A percentile compares a stretch with the other conserved stretches of the same genome.
Conservation (phyloP, 805 yeast genomes). For the Monosporozyma aerobia region DNA sequence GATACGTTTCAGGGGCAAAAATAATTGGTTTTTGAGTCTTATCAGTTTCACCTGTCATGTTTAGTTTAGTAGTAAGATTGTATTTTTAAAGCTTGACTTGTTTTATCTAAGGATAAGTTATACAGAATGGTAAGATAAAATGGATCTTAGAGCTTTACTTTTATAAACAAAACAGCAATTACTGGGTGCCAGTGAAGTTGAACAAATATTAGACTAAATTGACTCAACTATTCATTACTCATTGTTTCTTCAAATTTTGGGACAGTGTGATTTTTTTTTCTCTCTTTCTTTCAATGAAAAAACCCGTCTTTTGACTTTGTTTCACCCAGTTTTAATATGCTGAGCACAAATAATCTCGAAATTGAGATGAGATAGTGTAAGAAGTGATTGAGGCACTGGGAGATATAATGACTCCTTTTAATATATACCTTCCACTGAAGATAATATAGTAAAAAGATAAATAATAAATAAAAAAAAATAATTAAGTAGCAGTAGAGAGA, state of each 20-base stretch:
- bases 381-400: background rate
- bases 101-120: background rate
- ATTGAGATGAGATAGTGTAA: background rate
- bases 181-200: background rate
- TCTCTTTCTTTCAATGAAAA: background rate
- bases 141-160: background rate
- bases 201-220: background rate
- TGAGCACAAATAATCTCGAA: background rate
- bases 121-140: background rate
- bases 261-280: background rate
- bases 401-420: background rate
- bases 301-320: background rate
- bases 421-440: background rate
- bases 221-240: background rate
- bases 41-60: conserved; percentile 15
- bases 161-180: background rate
- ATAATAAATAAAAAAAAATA: background rate
- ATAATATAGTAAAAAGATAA: background rate
- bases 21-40: conserved; percentile 28
- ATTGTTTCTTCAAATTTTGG: background rate
- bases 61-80: background rate
- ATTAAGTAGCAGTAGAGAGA: background rate
- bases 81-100: background rate
- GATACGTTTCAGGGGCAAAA: conserved; percentile 83
- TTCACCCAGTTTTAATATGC: background rate